These are phyloP conservation scores for Talaromyces thailandensis DNA, from an alignment of 495 filamentous ascomycete genomes.

Conservation along the genomic window DNA sequence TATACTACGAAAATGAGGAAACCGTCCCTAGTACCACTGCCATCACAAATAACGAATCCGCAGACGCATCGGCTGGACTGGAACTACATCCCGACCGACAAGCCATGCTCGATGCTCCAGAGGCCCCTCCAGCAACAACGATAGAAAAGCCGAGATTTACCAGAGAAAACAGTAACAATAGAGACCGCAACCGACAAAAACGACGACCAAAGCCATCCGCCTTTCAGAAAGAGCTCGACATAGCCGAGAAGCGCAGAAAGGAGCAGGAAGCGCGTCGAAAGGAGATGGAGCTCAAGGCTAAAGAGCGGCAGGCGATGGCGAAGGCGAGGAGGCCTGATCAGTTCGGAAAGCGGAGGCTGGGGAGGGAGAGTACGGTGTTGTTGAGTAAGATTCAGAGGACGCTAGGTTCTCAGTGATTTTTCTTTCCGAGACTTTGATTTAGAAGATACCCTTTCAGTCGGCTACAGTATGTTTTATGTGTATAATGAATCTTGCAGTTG, in stretches of 20 bases:
- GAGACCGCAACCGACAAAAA: slow-evolving; percentile 16
- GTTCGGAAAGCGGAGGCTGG: slow-evolving; percentile 75
- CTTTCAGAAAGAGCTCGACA: slow-evolving; percentile 66
- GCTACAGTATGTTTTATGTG: neutral
- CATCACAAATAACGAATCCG: slow-evolving; percentile 16
- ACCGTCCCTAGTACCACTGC: slow-evolving; percentile 7
- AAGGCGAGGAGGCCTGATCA: slow-evolving; percentile 68
- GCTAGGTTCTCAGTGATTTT: slow-evolving; percentile 35
- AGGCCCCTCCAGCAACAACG: slow-evolving; percentile 1
- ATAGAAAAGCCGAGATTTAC: slow-evolving; percentile 6
- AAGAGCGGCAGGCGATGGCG: slow-evolving; percentile 57
- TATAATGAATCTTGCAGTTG: neutral
- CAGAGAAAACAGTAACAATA: slow-evolving; percentile 9
- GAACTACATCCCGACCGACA: slow-evolving; percentile 67
- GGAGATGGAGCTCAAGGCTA: slow-evolving; percentile 51
- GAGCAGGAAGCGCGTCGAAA: slow-evolving; percentile 52
- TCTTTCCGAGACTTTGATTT: neutral
- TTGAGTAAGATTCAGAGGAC: slow-evolving; percentile 72
- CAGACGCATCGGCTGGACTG: slow-evolving; percentile 21
- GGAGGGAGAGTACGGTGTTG: slow-evolving; percentile 74
- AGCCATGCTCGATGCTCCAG: slow-evolving; percentile 17
- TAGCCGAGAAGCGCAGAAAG: slow-evolving; percentile 55
- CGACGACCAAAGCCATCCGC: slow-evolving; percentile 52
- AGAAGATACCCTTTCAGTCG: neutral
- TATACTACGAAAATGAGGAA: slow-evolving; percentile 24